phyloP scores from a whole-genome alignment of 2,329 filamentous ascomycete genomes.

The Nannizzia gypsea region DNA sequence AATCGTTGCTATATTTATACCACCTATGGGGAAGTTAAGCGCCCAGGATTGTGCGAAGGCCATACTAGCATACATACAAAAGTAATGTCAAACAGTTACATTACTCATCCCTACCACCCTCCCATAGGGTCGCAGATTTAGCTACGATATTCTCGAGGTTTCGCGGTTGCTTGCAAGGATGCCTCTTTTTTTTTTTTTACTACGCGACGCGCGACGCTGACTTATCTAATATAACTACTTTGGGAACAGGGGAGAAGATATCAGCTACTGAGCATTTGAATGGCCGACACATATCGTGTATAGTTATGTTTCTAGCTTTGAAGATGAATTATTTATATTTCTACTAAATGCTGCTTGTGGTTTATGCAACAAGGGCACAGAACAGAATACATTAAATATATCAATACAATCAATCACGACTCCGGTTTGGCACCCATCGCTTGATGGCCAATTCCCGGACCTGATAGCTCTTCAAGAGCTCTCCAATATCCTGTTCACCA shows the following conservation, averaged over 20 bases:
- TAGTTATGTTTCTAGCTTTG: no score
- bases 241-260: background rate
- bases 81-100: no score
- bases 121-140: background rate
- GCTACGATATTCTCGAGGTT: background rate
- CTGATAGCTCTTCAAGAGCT: conserved; percentile 55
- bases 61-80: no score
- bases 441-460: conserved; percentile 70
- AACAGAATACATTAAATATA: background rate
- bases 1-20: no score
- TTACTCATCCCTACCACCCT: no score
- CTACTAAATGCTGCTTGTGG: no score
- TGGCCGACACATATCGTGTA: no score
- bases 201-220: background rate
- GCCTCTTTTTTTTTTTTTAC: no score
- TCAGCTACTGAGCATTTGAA: no score
- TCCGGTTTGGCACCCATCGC: conserved; percentile 76
- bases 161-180: background rate
- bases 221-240: conserved; percentile 2
- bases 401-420: conserved; percentile 41
- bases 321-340: no score
- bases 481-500: conserved; percentile 41
- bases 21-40: no score
- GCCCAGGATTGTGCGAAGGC: no score
- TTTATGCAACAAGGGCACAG: background rate